Conservation (phyloP, 2,329 filamentous ascomycete species). For the Hypoxylon sp. region DNA sequence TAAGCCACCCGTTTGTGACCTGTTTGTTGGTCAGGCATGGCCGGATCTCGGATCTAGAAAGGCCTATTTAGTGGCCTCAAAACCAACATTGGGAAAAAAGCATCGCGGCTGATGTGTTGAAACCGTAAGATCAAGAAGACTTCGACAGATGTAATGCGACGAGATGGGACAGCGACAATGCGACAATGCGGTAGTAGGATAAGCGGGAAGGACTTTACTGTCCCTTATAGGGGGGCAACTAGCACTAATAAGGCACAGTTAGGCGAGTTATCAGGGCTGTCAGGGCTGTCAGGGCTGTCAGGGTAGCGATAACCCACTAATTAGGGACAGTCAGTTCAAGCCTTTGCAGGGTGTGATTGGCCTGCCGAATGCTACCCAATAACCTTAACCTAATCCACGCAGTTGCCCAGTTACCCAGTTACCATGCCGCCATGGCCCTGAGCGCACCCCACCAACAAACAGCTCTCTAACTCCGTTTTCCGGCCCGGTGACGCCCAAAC, state of each 20-base stretch:
- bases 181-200: not conserved
- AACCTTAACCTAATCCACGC: slow-evolving; percentile 31
- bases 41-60: slow-evolving; percentile 4
- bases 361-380: slow-evolving; percentile 23
- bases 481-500: not conserved
- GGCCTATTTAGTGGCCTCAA: not conserved
- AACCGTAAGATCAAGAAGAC: slow-evolving; percentile 1
- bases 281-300: slow-evolving; percentile 5
- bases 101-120: not conserved
- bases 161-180: not conserved
- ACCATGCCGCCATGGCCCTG: slow-evolving; percentile 4
- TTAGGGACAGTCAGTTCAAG: slow-evolving; percentile 34
- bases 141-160: slow-evolving; percentile 6
- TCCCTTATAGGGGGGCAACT: slow-evolving; percentile 6
- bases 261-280: slow-evolving; percentile 35
- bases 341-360: slow-evolving; percentile 28
- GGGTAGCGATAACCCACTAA: slow-evolving; percentile 20
- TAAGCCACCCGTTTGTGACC: slow-evolving; percentile 1
- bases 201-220: slow-evolving; percentile 3
- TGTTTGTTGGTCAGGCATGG: slow-evolving; percentile 10
- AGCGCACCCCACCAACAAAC: slow-evolving; percentile 9
- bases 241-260: slow-evolving; percentile 38
- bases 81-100: not conserved
- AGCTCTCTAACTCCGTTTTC: not conserved
- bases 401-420: no score